Percentiles rank a stretch among this genome's conserved stretches.
phyloP scores from a whole-genome alignment of 2,329 filamentous ascomycete genomes.

The Fusarium sp. region DNA sequence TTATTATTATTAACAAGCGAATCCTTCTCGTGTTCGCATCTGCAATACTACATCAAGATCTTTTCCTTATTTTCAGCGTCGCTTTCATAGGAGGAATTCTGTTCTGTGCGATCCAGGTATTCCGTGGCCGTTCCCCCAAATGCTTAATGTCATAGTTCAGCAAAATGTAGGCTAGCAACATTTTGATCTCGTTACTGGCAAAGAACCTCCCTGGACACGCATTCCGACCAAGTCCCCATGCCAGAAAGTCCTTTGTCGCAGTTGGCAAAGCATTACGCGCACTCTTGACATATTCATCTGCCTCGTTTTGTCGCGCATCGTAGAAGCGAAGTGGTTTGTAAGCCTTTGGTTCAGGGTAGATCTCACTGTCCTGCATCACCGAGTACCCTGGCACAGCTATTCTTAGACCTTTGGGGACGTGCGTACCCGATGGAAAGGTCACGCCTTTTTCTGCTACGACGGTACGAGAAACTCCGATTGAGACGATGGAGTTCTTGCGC shows the following conservation, averaged over 20 bases:
- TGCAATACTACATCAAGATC: no score
- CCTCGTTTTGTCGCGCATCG: not conserved
- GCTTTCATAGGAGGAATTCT: slow-evolving; percentile 6
- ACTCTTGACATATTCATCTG: not conserved
- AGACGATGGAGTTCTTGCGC: slow-evolving; percentile 5
- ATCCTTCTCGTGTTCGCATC: not conserved
- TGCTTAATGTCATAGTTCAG: not conserved
- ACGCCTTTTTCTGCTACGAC: not conserved
- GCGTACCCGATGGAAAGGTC: not conserved
- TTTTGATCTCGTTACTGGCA: slow-evolving; percentile 1
- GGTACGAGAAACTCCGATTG: not conserved
- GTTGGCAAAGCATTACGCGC: not conserved
- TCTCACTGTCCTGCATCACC: not conserved
- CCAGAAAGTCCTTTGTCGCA: not conserved
- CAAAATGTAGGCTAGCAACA: not conserved
- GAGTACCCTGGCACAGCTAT: slow-evolving; percentile 6
- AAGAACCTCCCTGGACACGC: slow-evolving; percentile 4
- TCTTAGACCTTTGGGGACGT: not conserved
- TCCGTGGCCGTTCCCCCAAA: not conserved
- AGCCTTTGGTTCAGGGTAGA: not conserved
- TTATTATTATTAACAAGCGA: not conserved
- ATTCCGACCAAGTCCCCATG: not conserved
- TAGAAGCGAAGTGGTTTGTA: slow-evolving; percentile 4
- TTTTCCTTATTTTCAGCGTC: not conserved
- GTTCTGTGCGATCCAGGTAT: slow-evolving; percentile 10